Evolutionary conservation across 1,284 basidiomycete species (phyloP), one percentile per base, ranked within the genome.

Genomic region (Ceratobasidium sp.): DNA sequence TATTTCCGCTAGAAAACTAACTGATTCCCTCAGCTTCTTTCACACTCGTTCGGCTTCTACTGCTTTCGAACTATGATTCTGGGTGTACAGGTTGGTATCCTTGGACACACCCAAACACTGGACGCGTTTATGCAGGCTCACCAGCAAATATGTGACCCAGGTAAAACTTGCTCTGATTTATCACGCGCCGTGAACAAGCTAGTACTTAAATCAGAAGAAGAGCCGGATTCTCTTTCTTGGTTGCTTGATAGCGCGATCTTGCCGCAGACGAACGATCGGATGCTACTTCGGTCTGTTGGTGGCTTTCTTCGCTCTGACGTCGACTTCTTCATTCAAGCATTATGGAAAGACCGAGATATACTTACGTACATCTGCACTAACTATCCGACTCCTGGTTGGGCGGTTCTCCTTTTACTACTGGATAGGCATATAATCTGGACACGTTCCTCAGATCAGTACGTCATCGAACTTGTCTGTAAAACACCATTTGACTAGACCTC

Each of bases 11-110:
- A 18, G 43, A 4, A 45, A 6, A 45, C 43, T 45, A 45, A 45
- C 18, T 18, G 18, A 6, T 6, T 45, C 43, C 9, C 21, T 3
- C 23, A 60, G 58, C 39, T 60, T 6, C 26, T 60, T 4, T 43
- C 58, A n/a, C 26, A 60, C 39, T 45, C 36, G 21, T 60, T 60
- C 28, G 58, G 58, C 2, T 60, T 60, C 26, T 60, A 45, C 10
- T 60, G 58, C 26, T 60, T 60, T 30, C 58, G 39, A 12, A 21
- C 58, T 9, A 43, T 60, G 39, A 1, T 45, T 60, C 26, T 43
- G 18, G 41, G 39, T 6, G n/a, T 60, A 28, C 39, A 43, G 8
- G 39, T 60, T 14, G 39, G 58, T 2, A 43, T 60, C 21, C 21
- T 60, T 8, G 21, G 14, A 12, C 58, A 60, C 12, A 43, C 36